phyloP scores from a whole-genome alignment of 176 grass and related monocot genomes.

The Oryza rufipogon region DNA sequence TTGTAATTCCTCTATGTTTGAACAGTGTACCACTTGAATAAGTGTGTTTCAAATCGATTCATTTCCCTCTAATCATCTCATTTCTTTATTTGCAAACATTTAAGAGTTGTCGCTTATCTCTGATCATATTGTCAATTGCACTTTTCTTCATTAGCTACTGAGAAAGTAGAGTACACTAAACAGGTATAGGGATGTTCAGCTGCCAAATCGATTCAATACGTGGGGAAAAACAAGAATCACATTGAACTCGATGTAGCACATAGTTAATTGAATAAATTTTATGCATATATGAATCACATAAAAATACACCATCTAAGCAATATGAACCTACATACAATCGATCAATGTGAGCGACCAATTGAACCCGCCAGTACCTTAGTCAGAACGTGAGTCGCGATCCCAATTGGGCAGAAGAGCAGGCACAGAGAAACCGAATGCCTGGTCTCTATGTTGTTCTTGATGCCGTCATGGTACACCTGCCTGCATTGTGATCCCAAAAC shows the following conservation, averaged over 20 bases:
- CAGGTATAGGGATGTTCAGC: neutral
- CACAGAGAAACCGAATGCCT: conserved; percentile 87
- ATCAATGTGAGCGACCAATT: conserved; percentile 50
- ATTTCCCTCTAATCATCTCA: neutral
- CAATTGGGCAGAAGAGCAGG: conserved; percentile 90
- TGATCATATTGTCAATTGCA: neutral
- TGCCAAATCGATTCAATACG: neutral
- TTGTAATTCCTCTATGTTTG: neutral
- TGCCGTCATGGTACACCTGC: conserved; percentile 91
- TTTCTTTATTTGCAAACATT: neutral
- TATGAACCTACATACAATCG: conserved; percentile 17
- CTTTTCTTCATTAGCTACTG: neutral
- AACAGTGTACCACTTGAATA: neutral
- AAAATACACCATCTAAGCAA: conserved; percentile 38
- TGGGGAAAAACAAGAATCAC: neutral
- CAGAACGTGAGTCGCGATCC: conserved; percentile 64
- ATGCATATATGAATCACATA: conserved; percentile 39
- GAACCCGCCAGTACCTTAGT: conserved; percentile 61
- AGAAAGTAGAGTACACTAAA: neutral
- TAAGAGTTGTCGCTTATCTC: neutral
- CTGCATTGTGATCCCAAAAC: conserved; percentile 48
- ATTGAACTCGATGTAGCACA: neutral
- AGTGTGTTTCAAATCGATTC: neutral
- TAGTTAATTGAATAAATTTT: conserved; percentile 34
- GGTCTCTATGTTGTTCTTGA: conserved; percentile 87